Evolutionary conservation across 1,139 yeast species (phyloP).

Genomic region (Hansenula sp.): DNA sequence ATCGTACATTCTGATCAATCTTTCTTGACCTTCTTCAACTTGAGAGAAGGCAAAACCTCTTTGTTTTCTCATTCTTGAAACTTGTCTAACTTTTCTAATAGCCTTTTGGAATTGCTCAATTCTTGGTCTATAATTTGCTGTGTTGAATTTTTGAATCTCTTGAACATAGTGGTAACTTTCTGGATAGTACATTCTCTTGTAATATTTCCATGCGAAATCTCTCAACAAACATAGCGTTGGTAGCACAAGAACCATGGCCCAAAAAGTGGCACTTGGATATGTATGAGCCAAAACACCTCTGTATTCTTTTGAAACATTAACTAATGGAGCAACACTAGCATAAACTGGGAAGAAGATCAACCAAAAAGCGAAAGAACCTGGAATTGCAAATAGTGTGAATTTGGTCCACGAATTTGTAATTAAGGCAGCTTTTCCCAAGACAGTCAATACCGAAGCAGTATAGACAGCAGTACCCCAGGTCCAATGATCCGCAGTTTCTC

Average conservation of each 20-base stretch:
- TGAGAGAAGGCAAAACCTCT: constrained; percentile 98
- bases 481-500: constrained; percentile 87
- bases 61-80: constrained; percentile 95
- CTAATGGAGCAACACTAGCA: constrained; percentile 78
- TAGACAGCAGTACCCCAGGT: constrained; percentile 90
- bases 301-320: constrained; percentile 81
- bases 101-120: constrained; percentile 97
- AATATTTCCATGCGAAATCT: constrained; percentile 93
- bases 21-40: constrained; percentile 89
- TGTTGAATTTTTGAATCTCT: constrained; percentile 93
- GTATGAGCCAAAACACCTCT: constrained; percentile 73
- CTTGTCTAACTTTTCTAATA: constrained; percentile 94
- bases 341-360: constrained; percentile 82
- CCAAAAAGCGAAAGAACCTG: constrained; percentile 90
- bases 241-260: constrained; percentile 78
- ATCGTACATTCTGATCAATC: constrained; percentile 89
- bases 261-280: constrained; percentile 76
- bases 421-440: constrained; percentile 91
- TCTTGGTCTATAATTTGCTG: constrained; percentile 91
- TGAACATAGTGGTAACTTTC: constrained; percentile 93
- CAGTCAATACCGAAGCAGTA: constrained; percentile 84
- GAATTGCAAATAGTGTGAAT: constrained; percentile 86
- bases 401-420: constrained; percentile 94
- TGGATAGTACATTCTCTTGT: constrained; percentile 86
- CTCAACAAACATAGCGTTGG: constrained; percentile 77